Evolutionary conservation across 257 asterid genomes (phyloP).

Genomic region (Solanum stenotomum): DNA sequence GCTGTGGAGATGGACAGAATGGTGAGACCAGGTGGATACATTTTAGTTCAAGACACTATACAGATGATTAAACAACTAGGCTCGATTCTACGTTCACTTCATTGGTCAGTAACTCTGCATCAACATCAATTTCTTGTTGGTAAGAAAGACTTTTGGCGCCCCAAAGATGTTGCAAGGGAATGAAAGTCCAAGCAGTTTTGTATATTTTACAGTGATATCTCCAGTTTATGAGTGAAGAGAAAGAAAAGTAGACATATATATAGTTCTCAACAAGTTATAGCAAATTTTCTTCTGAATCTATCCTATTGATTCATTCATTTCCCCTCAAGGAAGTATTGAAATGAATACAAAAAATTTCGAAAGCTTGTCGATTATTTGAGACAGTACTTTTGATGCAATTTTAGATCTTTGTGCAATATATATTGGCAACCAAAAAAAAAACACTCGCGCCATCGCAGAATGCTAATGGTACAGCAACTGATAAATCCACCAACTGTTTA

Average conservation of each 20-base stretch:
- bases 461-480: not conserved
- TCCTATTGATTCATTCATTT: not conserved
- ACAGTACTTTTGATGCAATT: not conserved
- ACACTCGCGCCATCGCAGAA: not conserved
- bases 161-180: conserved; percentile 19
- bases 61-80: conserved; percentile 41
- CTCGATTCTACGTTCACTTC: conserved; percentile 59
- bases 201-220: not conserved
- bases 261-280: not conserved
- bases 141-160: conserved; percentile 82
- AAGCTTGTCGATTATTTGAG: not conserved
- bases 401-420: not conserved
- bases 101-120: conserved; percentile 59
- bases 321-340: not conserved
- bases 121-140: conserved; percentile 80
- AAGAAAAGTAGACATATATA: not conserved
- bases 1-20: conserved; percentile 83
- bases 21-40: conserved; percentile 78
- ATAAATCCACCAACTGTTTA: not conserved
- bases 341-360: not conserved
- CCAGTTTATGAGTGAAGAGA: not conserved
- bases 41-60: conserved; percentile 64
- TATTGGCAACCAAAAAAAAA: not conserved
- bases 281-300: not conserved
- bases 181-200: not conserved